These are phyloP conservation scores for Knufia petricola DNA, from an alignment of 2,329 filamentous ascomycete species.

Conservation along the genomic window DNA sequence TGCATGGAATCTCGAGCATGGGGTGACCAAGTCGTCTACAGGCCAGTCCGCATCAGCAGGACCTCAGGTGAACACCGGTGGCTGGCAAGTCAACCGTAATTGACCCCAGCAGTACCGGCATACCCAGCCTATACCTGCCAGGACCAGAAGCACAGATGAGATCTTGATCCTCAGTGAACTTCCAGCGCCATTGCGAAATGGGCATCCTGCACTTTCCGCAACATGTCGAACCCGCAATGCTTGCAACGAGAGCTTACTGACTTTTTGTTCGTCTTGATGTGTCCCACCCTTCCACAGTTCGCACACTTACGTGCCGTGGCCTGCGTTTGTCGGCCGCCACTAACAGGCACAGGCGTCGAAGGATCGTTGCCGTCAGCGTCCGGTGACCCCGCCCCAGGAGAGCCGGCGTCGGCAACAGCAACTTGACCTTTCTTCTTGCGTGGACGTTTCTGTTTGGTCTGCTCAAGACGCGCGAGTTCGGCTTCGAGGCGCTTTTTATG, in stretches of 20 bases:
- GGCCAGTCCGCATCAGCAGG: constrained; percentile 13
- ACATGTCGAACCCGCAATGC: constrained; percentile 9
- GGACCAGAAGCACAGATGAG: neutral
- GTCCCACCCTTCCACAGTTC: constrained; percentile 90
- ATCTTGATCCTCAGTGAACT: neutral
- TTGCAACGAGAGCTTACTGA: constrained; percentile 39
- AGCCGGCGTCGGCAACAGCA: constrained; percentile 1
- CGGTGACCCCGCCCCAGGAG: constrained; percentile 31
- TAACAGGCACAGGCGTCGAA: constrained; percentile 4
- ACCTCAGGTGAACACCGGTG: constrained; percentile 13
- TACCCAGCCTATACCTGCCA: neutral
- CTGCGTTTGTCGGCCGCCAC: constrained; percentile 55
- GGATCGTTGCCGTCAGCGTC: constrained; percentile 34
- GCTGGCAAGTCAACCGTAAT: constrained; percentile 11
- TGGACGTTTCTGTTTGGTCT: constrained; percentile 65
- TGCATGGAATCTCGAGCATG: neutral
- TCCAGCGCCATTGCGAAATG: neutral
- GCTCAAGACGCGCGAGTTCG: constrained; percentile 69
- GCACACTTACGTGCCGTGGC: constrained; percentile 76
- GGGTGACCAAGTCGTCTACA: too few relatives aligned
- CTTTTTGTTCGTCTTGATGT: constrained; percentile 99
- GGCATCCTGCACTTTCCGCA: neutral
- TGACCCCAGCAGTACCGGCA: neutral
- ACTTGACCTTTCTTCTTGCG: constrained; percentile 18
- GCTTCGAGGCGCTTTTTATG: constrained; percentile 47